Evolutionary conservation across 139 green algal species (phyloP), one percentile per base, ranked within the genome.

Genomic region (Auxenochlorella protothecoides): DNA sequence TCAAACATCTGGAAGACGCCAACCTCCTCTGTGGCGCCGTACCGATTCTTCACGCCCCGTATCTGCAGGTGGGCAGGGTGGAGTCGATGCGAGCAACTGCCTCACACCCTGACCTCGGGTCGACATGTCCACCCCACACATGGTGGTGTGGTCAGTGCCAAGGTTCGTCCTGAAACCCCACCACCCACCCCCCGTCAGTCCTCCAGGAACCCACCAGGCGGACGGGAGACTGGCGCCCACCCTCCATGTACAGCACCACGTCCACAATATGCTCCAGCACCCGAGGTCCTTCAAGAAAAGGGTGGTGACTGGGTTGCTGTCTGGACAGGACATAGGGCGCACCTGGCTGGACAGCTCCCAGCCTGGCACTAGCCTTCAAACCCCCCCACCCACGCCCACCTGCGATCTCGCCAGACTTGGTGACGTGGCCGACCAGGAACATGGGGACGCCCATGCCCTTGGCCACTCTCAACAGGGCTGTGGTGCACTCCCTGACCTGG

Each of bases 181-280:
- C 1, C 6, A 54, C 27, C 5, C 57, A 2, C 7, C 68, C 5
- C 9, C 57, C 11, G 2, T 68, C 63, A 44, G 8, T 13, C 63
- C 14, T 13, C 6, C 11, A 44, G 14, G 6, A 16, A 44, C 5
- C 11, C 59, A 66, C 57, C 14, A 86, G 65, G n/a, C 81, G 63
- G 56, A 81, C 76, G 14, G 72, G 66, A 75, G 85, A 73, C 8
- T 81, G 76, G 13, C 79, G 68, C 44, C 89, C 88, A 1, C 87
- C 89, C 76, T 99, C 91, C 76, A 99, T 83, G 71, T 93, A 96
- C 71, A 99, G 74, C 66, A 98, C 93, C 0, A 84, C 83, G 76
- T 98, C 91, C 53, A 98, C 94, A 67, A 98, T 91, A 84, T 99
- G 94, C 75, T 96, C 92, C 76, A 99, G 76, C 57, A 92, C 85